These are phyloP conservation scores for Naganishia vaughanmartiniae DNA, from an alignment of 768 basidiomycete genomes.

Conservation along the genomic window DNA sequence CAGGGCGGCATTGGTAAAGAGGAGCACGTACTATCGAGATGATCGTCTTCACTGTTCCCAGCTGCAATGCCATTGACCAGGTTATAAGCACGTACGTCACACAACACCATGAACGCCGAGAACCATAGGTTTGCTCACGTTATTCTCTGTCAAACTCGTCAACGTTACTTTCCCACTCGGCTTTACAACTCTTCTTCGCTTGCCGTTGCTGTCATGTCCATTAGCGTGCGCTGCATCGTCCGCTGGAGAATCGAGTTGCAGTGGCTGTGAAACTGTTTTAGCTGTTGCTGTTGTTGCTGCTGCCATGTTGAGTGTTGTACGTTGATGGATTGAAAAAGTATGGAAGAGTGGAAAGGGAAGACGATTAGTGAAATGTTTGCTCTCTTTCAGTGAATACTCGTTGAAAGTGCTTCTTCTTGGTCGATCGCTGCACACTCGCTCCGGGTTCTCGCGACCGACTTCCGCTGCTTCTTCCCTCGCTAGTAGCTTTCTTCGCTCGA, in stretches of 20 bases:
- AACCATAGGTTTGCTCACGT: conserved; percentile 47
- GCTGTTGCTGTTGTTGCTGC: conserved; percentile 23
- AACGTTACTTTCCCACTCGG: conserved; percentile 47
- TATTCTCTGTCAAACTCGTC: conserved; percentile 49
- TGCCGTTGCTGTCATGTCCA: conserved; percentile 4
- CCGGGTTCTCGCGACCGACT: no score
- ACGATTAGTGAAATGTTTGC: no score
- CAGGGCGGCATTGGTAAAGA: not conserved
- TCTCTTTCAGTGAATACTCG: no score
- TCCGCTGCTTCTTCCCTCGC: no score
- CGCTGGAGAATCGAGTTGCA: conserved; percentile 3
- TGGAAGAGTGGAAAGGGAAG: no score
- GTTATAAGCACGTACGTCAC: no score
- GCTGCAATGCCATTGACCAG: no score
- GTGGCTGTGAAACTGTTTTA: conserved; percentile 21
- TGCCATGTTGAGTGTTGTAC: not conserved
- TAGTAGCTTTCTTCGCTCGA: no score
- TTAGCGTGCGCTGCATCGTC: conserved; percentile 1
- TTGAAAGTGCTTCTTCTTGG: no score
- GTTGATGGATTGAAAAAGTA: no score
- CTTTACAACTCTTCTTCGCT: conserved; percentile 36
- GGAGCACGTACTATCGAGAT: conserved; percentile 40
- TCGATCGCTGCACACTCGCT: no score
- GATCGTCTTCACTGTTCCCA: conserved; percentile 47
- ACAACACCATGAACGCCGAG: no score